phyloP scores from a whole-genome alignment of 805 yeast species.

The Cyberlindnera nakhonratchasimensis region DNA sequence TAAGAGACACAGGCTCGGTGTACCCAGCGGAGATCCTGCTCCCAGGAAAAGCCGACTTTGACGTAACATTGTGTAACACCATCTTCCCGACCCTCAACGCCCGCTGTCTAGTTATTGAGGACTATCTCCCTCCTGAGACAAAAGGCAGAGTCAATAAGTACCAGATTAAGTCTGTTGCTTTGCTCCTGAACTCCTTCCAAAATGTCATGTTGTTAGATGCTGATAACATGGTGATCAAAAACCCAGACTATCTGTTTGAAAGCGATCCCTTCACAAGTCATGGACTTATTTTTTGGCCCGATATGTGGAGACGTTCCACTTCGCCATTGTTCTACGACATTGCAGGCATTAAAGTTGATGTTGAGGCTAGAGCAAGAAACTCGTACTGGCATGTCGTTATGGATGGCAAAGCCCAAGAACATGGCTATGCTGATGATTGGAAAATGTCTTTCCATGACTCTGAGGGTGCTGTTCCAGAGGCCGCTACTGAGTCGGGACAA shows the following conservation, averaged over 20 bases:
- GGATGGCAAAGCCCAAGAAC: slow-evolving; percentile 12
- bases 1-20: slow-evolving; percentile 59
- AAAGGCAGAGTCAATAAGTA: slow-evolving; percentile 43
- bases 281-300: slow-evolving; percentile 59
- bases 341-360: slow-evolving; percentile 37
- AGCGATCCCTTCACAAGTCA: slow-evolving; percentile 39
- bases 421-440: slow-evolving; percentile 9
- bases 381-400: slow-evolving; percentile 24
- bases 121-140: slow-evolving; percentile 45
- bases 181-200: slow-evolving; percentile 72
- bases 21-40: slow-evolving; percentile 77
- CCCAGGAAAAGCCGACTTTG: slow-evolving; percentile 63
- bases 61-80: slow-evolving; percentile 58
- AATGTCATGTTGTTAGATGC: slow-evolving; percentile 70
- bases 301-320: slow-evolving; percentile 61
- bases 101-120: slow-evolving; percentile 51
- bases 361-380: slow-evolving; percentile 33
- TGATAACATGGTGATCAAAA: slow-evolving; percentile 61
- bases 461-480: slow-evolving; percentile 54
- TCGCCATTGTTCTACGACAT: slow-evolving; percentile 55
- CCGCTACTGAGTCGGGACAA: slow-evolving; percentile 59
- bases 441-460: slow-evolving; percentile 34
- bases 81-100: slow-evolving; percentile 60
- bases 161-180: slow-evolving; percentile 66
- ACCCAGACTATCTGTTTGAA: slow-evolving; percentile 49